A percentile compares a stretch with the other conserved stretches of the same genome.
phyloP scores from a whole-genome alignment of 768 basidiomycete genomes.

The Leccinum disarticulatum region DNA sequence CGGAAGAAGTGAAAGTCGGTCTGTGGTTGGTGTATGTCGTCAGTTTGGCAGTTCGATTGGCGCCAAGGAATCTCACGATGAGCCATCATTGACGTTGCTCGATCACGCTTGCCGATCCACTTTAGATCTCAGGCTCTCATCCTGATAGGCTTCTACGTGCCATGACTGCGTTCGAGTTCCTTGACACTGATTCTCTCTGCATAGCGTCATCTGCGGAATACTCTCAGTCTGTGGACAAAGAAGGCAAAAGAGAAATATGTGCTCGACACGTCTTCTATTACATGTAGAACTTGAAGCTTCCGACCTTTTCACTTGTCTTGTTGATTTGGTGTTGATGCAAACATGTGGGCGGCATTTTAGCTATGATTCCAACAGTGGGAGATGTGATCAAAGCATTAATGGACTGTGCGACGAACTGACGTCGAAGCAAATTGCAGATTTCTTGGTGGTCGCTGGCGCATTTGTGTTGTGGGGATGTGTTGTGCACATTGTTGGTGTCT shows the following conservation, averaged over 20 bases:
- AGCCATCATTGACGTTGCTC: conserved; percentile 79
- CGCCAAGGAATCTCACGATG: conserved; percentile 63
- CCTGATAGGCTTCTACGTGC: conserved; percentile 59
- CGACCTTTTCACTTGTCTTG: conserved; percentile 68
- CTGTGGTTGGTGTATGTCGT: conserved; percentile 66
- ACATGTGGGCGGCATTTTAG: too few species aligned
- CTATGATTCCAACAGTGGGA: too few species aligned
- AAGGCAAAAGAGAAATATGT: conserved; percentile 57
- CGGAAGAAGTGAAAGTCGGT: conserved; percentile 63
- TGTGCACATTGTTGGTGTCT: too few species aligned
- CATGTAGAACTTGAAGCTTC: conserved; percentile 53
- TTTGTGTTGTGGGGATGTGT: too few species aligned
- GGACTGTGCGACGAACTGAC: too few species aligned
- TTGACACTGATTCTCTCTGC: conserved; percentile 69
- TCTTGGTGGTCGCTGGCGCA: too few species aligned
- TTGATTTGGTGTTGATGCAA: too few species aligned
- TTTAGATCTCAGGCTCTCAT: conserved; percentile 55
- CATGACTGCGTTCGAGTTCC: conserved; percentile 74
- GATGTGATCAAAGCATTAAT: too few species aligned
- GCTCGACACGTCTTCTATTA: conserved; percentile 73
- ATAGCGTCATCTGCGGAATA: conserved; percentile 44
- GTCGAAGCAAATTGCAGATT: too few species aligned
- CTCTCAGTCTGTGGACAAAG: conserved; percentile 39
- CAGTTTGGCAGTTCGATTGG: conserved; percentile 88
- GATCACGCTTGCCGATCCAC: conserved; percentile 82